Evolutionary conservation across 2,329 filamentous ascomycete genomes (phyloP), one percentile per base, ranked within the genome.

Genomic region (Westerdykella sp.): DNA sequence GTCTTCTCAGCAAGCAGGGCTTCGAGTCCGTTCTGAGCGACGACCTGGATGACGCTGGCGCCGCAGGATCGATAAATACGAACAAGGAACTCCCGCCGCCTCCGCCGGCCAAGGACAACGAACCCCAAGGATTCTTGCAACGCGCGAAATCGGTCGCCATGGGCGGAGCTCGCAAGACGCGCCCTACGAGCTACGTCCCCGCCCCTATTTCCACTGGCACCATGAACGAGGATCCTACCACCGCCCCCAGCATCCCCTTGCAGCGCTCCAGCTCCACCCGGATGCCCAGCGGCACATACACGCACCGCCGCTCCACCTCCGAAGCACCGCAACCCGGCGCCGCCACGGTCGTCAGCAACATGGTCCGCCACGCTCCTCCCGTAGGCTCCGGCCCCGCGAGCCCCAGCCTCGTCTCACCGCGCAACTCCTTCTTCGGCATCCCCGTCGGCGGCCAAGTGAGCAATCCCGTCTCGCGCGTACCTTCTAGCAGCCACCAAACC

Each of bases 11-110:
- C 63, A 87, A 96, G 69, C 86, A 95, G 60, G 90, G 95, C 54
- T 97, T 95, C 55, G 91, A 98, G 70, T 83, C 87, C 49, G 95
- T 97, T 47, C 76, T 96, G 34, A 88, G 95, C 63, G 85, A 87
- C 66, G 79, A 80, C 40, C 79, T 84, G 43, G 71, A 64, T 44
- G 44, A 42, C 34, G 53, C 49, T 22, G 41, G 46, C 32, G 56
- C 44, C 62, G 46, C 54, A 51, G 43, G 48, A 34, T 47, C 52
- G 12, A 65, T 66, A 23, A 78, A 85, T 60, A 78, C 74, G 31
- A 84, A 93, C 66, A 95, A 95, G 67, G 89, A 93, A n/a, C 79
- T 94, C 14, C 87, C 87, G 5, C 79, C 85, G 2, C 82, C 87
- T 1, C 85, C 85, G 1, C 71, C 76, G 15, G 73, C 69, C 57